These are phyloP conservation scores for Scedosporium boydii DNA, from an alignment of 2,329 filamentous ascomycete genomes.

Conservation along the genomic window DNA sequence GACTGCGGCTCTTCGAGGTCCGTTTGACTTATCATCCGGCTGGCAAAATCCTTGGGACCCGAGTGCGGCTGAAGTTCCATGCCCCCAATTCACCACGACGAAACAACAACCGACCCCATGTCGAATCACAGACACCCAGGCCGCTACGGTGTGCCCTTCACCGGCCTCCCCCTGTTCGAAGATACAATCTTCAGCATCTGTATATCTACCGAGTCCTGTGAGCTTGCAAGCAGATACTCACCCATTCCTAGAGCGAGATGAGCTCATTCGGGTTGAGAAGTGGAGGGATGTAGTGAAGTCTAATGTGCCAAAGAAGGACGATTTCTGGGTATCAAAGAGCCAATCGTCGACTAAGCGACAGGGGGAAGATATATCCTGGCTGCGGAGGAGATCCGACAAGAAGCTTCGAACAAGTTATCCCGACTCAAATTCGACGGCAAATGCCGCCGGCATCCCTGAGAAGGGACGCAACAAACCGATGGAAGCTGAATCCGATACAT, in stretches of 20 bases:
- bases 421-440: background rate
- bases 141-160: background rate
- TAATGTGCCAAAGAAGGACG: constrained; percentile 9
- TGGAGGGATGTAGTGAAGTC: constrained; percentile 18
- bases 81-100: background rate
- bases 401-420: constrained; percentile 10
- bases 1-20: constrained; percentile 52
- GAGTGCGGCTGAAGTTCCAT: constrained; percentile 7
- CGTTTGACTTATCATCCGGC: constrained; percentile 41
- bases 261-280: constrained; percentile 19
- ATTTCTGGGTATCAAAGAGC: constrained; percentile 14
- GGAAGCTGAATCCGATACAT: background rate
- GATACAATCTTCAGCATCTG: constrained; percentile 13
- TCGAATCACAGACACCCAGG: background rate
- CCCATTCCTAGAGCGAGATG: constrained; percentile 20
- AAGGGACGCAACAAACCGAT: background rate
- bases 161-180: background rate
- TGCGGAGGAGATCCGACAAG: constrained; percentile 21
- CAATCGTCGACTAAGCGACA: constrained; percentile 16
- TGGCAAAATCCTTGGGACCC: constrained; percentile 26
- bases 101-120: background rate
- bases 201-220: constrained; percentile 32
- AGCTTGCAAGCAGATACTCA: constrained; percentile 24
- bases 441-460: background rate
- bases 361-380: constrained; percentile 19